Conservation (phyloP, 2,329 filamentous ascomycete genomes). For the Fusarium scirpi region DNA sequence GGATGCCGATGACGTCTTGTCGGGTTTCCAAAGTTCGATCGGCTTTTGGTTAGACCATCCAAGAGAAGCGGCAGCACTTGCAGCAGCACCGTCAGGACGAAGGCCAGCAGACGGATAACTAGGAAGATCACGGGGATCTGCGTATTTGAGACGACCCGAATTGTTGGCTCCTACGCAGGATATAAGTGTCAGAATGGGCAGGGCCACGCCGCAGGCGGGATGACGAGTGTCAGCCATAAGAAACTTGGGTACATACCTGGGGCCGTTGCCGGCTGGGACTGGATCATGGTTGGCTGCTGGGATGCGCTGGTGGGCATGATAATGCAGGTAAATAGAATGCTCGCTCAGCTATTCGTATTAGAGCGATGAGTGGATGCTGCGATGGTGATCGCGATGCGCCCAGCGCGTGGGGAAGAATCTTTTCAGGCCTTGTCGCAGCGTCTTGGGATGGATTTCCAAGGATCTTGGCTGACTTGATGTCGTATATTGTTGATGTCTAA, state of each 20-base stretch:
- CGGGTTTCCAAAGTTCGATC: conserved; percentile 74
- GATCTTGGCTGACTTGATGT: conserved; percentile 24
- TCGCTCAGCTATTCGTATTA: conserved; percentile 35
- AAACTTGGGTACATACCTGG: conserved; percentile 43
- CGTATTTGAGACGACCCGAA: conserved; percentile 72
- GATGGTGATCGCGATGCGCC: conserved; percentile 15
- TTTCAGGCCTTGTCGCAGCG: conserved; percentile 9
- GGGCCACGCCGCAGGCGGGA: conserved; percentile 20
- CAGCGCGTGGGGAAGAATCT: conserved; percentile 9
- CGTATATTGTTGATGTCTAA: conserved; percentile 21
- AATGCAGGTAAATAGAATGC: conserved; percentile 25
- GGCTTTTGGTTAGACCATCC: conserved; percentile 78
- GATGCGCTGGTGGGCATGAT: conserved; percentile 36
- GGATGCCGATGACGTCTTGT: conserved; percentile 65
- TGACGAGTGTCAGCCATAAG: conserved; percentile 24
- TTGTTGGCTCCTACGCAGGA: conserved; percentile 42
- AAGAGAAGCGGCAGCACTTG: conserved; percentile 78
- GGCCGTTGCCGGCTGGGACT: conserved; percentile 39
- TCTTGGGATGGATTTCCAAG: conserved; percentile 17
- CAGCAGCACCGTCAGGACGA: conserved; percentile 68
- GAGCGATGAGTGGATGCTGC: conserved; percentile 23
- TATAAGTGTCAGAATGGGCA: conserved; percentile 32
- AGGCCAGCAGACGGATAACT: conserved; percentile 78
- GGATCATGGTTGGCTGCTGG: conserved; percentile 46
- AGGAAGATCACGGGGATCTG: conserved; percentile 77